Evolutionary conservation across 345 rosid genomes (phyloP), one percentile per base, ranked within the genome.

Genomic region (Garcia nutans): DNA sequence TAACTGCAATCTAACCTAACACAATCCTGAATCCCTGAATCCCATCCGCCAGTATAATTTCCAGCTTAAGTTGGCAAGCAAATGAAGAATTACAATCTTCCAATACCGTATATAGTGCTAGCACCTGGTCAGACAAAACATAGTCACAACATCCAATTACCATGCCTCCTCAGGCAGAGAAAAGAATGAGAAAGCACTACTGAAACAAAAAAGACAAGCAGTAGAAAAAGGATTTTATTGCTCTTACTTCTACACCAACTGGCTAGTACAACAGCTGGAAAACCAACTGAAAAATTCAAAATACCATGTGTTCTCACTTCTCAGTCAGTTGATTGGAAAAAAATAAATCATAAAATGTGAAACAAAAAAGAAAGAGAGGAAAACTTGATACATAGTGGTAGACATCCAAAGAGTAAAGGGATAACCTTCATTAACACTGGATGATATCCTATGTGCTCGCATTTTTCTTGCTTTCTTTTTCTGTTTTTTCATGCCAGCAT

Each of bases 381-480:
- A 19, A 66, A 66, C 22, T 20, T 10, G 33, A 47, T 50, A 24
- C 2, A 26, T n/a, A 19, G 3, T 13, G 37, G 23, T 45, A 72
- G 19, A 54, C 52, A 60, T 10, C 28, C 16, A 73, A 47, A 73
- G 33, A 47, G 74, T 26, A 75, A 47, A 57, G 42, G 76, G 41
- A 65, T 41, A 72, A 91, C 94, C 96, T 86, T 78, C 81, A 76
- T 68, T 75, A 19, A 76, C 74, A 26, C 73, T 70, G 41, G 77
- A 78, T 31, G 59, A 74, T 68, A 82, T 90, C 80, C 76, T 83
- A 26, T 13, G 81, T 9, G 70, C 72, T 65, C 79, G 84, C 63
- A 31, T 69, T 85, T 82, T 84, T 78, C 86, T 88, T 33, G 85
- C 84, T 85, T 84, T 88, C 83, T 74, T 91, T 79, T 89, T 91